These are phyloP conservation scores for Phylloporus scabripes DNA, from an alignment of 768 basidiomycete genomes.

Conservation along the genomic window DNA sequence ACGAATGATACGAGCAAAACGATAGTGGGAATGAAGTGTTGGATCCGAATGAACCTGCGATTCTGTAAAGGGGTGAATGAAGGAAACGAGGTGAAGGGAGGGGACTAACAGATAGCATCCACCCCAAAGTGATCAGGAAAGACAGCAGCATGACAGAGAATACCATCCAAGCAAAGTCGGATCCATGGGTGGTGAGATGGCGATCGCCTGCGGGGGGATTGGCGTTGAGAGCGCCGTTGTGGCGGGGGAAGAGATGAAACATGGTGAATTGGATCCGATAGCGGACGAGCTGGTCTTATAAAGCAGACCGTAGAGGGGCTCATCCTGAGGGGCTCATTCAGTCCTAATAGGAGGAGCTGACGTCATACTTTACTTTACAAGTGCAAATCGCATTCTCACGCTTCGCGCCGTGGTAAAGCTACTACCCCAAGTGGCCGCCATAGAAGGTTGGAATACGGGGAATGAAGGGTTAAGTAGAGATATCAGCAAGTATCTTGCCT, in stretches of 20 bases:
- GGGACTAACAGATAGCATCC: slow-evolving; percentile 28
- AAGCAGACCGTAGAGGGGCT: slow-evolving; percentile 16
- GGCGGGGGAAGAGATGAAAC: slow-evolving; percentile 7
- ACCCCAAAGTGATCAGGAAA: slow-evolving; percentile 34
- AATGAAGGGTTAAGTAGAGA: no score
- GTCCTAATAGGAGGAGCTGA: no score
- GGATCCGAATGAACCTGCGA: slow-evolving; percentile 38
- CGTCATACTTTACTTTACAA: no score
- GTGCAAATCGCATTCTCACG: no score
- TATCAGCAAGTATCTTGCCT: no score
- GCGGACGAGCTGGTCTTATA: neutral
- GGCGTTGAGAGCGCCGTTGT: slow-evolving; percentile 29
- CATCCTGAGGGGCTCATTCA: no score
- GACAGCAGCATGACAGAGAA: slow-evolving; percentile 45
- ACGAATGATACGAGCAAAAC: slow-evolving; percentile 42
- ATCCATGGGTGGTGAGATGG: slow-evolving; percentile 41
- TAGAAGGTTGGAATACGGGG: no score
- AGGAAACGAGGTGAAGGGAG: no score
- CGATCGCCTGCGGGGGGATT: slow-evolving; percentile 34
- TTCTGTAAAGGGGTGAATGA: slow-evolving; percentile 16
- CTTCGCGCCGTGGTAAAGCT: no score
- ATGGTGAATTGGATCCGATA: no score
- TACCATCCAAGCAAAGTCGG: slow-evolving; percentile 52
- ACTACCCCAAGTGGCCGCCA: no score
- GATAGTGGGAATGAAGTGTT: slow-evolving; percentile 46